Conservation (phyloP, 1,284 basidiomycete genomes). For the Ganoderma resinaceum region DNA sequence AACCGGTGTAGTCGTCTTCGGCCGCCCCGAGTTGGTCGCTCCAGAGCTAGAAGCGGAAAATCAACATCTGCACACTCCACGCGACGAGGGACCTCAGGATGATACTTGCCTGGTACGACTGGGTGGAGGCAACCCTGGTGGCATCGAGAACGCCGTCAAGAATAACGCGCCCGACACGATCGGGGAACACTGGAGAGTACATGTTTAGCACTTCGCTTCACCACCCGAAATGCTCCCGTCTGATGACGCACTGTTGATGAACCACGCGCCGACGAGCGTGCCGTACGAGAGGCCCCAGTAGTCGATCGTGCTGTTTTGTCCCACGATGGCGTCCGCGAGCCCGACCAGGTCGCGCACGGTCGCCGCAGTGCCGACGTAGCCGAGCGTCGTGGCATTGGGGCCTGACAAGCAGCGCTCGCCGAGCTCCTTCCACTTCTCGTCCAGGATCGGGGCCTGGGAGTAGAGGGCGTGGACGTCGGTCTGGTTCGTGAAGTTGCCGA, state of each 20-base stretch:
- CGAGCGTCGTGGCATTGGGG: slow-evolving; percentile 18
- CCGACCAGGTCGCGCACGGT: slow-evolving; percentile 30
- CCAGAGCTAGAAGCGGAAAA: slow-evolving; percentile 14
- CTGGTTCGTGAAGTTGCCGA: slow-evolving; percentile 26
- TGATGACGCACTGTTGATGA: slow-evolving; percentile 27
- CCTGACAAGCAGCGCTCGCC: slow-evolving; percentile 21
- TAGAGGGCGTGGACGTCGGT: slow-evolving; percentile 22
- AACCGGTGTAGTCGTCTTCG: slow-evolving; percentile 23
- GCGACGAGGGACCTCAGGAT: neutral
- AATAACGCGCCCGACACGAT: slow-evolving; percentile 29
- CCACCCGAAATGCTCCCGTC: neutral
- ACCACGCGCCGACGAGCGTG: slow-evolving; percentile 25
- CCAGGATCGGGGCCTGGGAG: slow-evolving; percentile 17
- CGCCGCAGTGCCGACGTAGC: slow-evolving; percentile 30
- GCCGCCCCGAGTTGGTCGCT: slow-evolving; percentile 14
- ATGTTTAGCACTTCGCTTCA: neutral
- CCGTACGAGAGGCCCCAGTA: slow-evolving; percentile 31
- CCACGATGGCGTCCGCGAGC: slow-evolving; percentile 29
- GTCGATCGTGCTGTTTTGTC: slow-evolving; percentile 19
- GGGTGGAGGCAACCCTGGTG: slow-evolving; percentile 13
- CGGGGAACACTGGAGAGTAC: slow-evolving; percentile 22
- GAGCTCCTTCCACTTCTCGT: slow-evolving; percentile 21
- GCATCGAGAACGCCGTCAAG: slow-evolving; percentile 27
- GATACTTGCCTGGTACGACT: slow-evolving; percentile 20
- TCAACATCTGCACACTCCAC: neutral